Evolutionary conservation across 352 stramenopile genomes (phyloP).

Genomic region (Bremia lactucae): DNA sequence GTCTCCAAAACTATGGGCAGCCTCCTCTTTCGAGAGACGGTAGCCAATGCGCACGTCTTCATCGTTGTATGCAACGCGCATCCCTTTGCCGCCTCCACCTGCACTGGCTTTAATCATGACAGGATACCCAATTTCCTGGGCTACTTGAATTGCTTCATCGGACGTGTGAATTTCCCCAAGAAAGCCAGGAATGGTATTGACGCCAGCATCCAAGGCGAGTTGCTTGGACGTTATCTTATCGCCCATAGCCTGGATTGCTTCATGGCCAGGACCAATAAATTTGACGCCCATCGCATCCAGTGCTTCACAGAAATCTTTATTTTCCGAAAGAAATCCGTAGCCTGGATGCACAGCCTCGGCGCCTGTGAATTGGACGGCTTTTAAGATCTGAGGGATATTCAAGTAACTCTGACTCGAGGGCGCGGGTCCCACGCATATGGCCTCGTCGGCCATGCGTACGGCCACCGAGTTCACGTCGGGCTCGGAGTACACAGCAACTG

Average conservation of each 20-base stretch:
- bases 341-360: constrained; percentile 90
- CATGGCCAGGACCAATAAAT: constrained; percentile 83
- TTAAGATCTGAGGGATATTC: constrained; percentile 85
- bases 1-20: constrained; percentile 88
- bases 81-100: constrained; percentile 93
- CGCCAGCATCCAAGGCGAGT: constrained; percentile 87
- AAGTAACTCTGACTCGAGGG: constrained; percentile 84
- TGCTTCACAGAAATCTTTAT: constrained; percentile 82
- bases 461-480: constrained; percentile 80
- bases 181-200: constrained; percentile 91
- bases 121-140: constrained; percentile 91
- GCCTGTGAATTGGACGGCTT: constrained; percentile 77
- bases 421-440: constrained; percentile 53
- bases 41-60: constrained; percentile 84
- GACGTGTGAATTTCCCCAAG: constrained; percentile 76
- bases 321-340: constrained; percentile 94
- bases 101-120: constrained; percentile 97
- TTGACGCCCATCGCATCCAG: constrained; percentile 68
- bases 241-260: constrained; percentile 87
- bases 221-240: constrained; percentile 94
- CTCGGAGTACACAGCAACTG: constrained; percentile 91
- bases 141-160: constrained; percentile 78
- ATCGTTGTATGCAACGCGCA: constrained; percentile 91
- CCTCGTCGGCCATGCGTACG: constrained; percentile 81
- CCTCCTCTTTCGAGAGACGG: constrained; percentile 77